phyloP scores from a whole-genome alignment of 2,329 filamentous ascomycete genomes.

The Chalaropsis ovoidea region DNA sequence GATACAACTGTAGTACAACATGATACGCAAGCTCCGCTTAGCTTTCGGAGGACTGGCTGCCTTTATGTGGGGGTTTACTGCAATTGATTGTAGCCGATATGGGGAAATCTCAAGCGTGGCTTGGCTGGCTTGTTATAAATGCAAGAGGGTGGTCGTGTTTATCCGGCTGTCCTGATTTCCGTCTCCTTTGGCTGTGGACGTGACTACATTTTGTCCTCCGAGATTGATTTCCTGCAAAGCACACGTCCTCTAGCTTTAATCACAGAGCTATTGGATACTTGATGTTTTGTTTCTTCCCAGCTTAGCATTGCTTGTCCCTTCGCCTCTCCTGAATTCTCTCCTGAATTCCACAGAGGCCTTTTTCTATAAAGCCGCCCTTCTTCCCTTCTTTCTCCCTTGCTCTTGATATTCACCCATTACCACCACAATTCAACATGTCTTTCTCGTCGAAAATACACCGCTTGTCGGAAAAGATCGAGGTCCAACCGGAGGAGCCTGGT shows the following conservation, averaged over 20 bases:
- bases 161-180: not conserved
- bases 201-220: not conserved
- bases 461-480: conserved; percentile 53
- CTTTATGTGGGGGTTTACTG: not conserved
- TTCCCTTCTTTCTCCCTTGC: not conserved
- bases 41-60: not conserved
- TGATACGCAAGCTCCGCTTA: not conserved
- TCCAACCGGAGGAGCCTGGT: conserved; percentile 59
- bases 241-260: not conserved
- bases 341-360: not conserved
- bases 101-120: not conserved
- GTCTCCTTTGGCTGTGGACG: not conserved
- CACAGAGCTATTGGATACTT: not conserved
- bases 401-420: not conserved
- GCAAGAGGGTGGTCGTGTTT: not conserved
- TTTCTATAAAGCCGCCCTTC: not conserved
- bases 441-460: conserved; percentile 23
- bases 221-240: not conserved
- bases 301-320: not conserved
- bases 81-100: not conserved
- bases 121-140: not conserved
- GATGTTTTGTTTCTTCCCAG: not conserved
- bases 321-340: not conserved
- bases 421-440: not conserved
- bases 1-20: not conserved